A percentile compares a stretch with the other conserved stretches of the same genome.
phyloP scores from a whole-genome alignment of 352 stramenopile genomes.

The Pythium aristosporum region DNA sequence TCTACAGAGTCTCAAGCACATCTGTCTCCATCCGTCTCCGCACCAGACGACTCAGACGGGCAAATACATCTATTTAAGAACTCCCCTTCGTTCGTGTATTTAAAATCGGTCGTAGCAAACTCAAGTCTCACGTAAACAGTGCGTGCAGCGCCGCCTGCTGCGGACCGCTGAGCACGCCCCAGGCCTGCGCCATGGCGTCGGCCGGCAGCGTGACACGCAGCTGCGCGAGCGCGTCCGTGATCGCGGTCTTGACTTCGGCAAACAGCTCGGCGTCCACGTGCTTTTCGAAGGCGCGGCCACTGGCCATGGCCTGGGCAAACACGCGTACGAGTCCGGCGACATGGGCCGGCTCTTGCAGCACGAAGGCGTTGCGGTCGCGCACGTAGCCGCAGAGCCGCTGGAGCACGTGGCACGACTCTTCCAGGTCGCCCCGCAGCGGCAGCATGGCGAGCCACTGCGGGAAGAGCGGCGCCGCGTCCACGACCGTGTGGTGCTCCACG shows the following conservation, averaged over 20 bases:
- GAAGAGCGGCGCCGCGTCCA: constrained; percentile 56
- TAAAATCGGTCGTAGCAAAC: background rate
- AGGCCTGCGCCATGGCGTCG: constrained; percentile 56
- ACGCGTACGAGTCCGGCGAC: constrained; percentile 56
- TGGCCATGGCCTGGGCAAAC: constrained; percentile 50
- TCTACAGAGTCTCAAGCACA: no score
- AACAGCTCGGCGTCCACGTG: constrained; percentile 50
- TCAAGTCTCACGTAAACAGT: constrained; percentile 48
- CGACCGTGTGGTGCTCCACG: constrained; percentile 49
- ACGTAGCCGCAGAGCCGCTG: constrained; percentile 68
- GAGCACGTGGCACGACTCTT: constrained; percentile 70
- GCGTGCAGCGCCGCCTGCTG: constrained; percentile 66
- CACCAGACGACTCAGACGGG: no score
- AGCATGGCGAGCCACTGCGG: constrained; percentile 71
- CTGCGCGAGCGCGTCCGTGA: constrained; percentile 45
- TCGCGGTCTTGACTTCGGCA: constrained; percentile 34
- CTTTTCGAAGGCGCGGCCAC: constrained; percentile 39
- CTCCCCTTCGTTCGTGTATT: no score
- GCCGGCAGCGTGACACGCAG: constrained; percentile 56
- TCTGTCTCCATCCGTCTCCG: no score
- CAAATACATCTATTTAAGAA: no score
- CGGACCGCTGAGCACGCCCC: constrained; percentile 41
- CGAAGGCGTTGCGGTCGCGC: constrained; percentile 50
- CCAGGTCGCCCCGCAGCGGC: constrained; percentile 69
- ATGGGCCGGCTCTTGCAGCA: constrained; percentile 46